These are phyloP conservation scores for Leptographium lundbergii DNA, from an alignment of 2,329 filamentous ascomycete genomes.

Conservation along the genomic window DNA sequence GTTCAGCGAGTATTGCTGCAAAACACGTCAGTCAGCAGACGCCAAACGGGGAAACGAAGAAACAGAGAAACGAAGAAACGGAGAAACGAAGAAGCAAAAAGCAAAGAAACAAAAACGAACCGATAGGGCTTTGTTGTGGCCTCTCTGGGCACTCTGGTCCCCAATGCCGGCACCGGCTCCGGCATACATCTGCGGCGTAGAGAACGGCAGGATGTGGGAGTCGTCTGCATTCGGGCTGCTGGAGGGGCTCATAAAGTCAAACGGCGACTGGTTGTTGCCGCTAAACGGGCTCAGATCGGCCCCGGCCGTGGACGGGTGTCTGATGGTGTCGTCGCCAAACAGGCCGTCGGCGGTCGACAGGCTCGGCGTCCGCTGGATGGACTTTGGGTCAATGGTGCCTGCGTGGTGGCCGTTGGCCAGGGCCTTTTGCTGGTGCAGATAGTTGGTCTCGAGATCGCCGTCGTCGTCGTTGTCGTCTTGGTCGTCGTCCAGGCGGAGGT, in stretches of 20 bases:
- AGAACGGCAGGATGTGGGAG: neutral
- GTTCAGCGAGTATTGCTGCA: slow-evolving; percentile 37
- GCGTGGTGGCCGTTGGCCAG: slow-evolving; percentile 9
- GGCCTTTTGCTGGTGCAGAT: neutral
- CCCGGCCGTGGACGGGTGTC: neutral
- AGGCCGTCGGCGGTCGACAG: slow-evolving; percentile 2
- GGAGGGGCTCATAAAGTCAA: slow-evolving; percentile 44
- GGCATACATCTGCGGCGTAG: slow-evolving; percentile 8
- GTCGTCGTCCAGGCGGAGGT: slow-evolving; percentile 26
- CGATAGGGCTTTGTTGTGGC: slow-evolving; percentile 28
- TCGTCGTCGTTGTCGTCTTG: slow-evolving; percentile 22
- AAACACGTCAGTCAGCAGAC: slow-evolving; percentile 13
- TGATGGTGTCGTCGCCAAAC: slow-evolving; percentile 14
- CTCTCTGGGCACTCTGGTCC: slow-evolving; percentile 4
- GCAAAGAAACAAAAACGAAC: slow-evolving; percentile 19
- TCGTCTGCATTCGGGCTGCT: slow-evolving; percentile 36
- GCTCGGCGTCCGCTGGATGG: slow-evolving; percentile 12
- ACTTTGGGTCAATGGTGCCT: slow-evolving; percentile 22
- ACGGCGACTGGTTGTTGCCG: slow-evolving; percentile 7
- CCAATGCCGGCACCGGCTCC: slow-evolving; percentile 9
- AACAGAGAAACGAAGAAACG: neutral
- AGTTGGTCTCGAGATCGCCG: neutral
- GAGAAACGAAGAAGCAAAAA: neutral
- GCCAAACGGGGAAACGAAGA: neutral
- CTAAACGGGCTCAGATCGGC: slow-evolving; percentile 9